Percentiles rank a stretch among this genome's conserved stretches.
These are phyloP conservation scores for Aspergillus sp. DNA, from an alignment of 2,329 filamentous ascomycete species.

Conservation along the genomic window DNA sequence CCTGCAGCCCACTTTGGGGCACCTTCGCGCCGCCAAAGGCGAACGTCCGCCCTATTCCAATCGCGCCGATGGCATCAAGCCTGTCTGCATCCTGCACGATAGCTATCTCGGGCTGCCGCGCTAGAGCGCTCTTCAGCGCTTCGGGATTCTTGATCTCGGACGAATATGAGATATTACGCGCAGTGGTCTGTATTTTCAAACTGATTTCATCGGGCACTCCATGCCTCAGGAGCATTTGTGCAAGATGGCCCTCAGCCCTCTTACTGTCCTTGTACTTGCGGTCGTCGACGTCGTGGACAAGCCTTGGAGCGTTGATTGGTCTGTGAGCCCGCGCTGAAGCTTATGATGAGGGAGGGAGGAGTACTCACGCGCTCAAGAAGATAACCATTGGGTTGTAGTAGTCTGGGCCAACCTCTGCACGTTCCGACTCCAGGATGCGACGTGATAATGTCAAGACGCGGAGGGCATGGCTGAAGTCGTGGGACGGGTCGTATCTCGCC, in stretches of 20 bases:
- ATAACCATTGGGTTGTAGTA: neutral
- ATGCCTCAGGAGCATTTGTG: neutral
- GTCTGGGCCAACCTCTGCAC: neutral
- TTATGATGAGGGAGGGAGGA: neutral
- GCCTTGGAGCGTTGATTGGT: neutral
- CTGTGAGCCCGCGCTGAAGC: neutral
- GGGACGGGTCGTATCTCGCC: neutral
- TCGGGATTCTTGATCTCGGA: neutral
- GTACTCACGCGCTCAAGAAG: neutral
- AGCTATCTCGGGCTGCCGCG: conserved; percentile 3
- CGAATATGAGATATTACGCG: neutral
- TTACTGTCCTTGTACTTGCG: neutral
- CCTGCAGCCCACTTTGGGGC: neutral
- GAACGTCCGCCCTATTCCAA: conserved; percentile 1
- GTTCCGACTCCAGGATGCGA: neutral
- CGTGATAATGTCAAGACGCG: neutral
- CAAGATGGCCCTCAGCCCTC: neutral
- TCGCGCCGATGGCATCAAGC: conserved; percentile 9
- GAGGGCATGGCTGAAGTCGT: neutral
- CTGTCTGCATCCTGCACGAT: conserved; percentile 11
- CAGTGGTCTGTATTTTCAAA: neutral
- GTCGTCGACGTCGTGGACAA: neutral
- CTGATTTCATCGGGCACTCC: neutral
- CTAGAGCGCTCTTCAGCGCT: neutral
- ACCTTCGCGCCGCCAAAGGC: neutral